Evolutionary conservation across 495 filamentous ascomycete species (phyloP).

Genomic region (Penicillium egyptiacum): DNA sequence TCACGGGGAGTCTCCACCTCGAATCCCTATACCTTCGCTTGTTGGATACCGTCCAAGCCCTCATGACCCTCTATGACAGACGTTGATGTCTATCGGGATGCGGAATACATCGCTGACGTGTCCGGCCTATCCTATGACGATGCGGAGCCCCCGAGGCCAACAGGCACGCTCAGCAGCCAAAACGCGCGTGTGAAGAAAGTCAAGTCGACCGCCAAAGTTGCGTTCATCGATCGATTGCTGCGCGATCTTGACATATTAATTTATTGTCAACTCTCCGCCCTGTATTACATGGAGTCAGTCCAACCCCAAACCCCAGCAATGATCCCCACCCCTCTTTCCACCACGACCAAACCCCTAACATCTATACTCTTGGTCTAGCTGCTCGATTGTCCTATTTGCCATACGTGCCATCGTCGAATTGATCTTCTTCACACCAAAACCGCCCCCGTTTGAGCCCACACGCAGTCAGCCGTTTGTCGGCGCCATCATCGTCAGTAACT

Average conservation of each 20-base stretch:
- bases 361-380: conserved; percentile 49
- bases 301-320: neutral
- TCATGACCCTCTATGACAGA: conserved; percentile 55
- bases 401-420: conserved; percentile 70
- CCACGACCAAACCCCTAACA: conserved; percentile 8
- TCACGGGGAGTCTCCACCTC: conserved; percentile 14
- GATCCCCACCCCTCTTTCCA: conserved; percentile 5
- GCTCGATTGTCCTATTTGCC: conserved; percentile 71
- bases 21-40: conserved; percentile 12
- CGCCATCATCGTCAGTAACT: conserved; percentile 67
- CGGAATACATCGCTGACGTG: conserved; percentile 53
- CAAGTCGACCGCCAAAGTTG: conserved; percentile 43
- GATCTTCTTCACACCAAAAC: conserved; percentile 78
- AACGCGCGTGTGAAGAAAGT: conserved; percentile 40
- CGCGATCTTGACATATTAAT: conserved; percentile 76
- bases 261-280: conserved; percentile 72
- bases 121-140: conserved; percentile 43
- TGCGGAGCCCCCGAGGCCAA: conserved; percentile 22
- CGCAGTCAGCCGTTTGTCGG: conserved; percentile 65
- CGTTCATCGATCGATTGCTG: conserved; percentile 69
- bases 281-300: conserved; percentile 91
- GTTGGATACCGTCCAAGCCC: conserved; percentile 34
- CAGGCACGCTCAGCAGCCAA: conserved; percentile 24
- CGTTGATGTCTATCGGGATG: conserved; percentile 52
- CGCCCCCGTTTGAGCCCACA: conserved; percentile 61